A percentile compares a stretch with the other conserved stretches of the same genome.
These are phyloP conservation scores for Polyplosphaeria fusca DNA, from an alignment of 495 filamentous ascomycete species.

Conservation along the genomic window DNA sequence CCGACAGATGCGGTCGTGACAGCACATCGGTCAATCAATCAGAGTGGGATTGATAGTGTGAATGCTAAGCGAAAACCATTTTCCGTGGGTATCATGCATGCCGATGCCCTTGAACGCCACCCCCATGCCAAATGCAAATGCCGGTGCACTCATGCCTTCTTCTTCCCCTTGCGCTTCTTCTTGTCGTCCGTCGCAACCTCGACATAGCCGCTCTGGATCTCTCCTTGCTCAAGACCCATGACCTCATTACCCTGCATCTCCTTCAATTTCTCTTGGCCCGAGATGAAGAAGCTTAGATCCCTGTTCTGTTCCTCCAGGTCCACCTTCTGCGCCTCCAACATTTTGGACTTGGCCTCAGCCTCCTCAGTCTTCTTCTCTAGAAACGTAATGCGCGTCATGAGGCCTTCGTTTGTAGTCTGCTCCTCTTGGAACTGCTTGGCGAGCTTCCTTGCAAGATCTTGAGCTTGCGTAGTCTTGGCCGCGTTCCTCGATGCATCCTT, in stretches of 20 bases:
- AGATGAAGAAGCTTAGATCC: conserved; percentile 89
- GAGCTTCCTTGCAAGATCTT: conserved; percentile 69
- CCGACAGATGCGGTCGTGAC: too few species aligned
- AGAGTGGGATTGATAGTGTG: too few species aligned
- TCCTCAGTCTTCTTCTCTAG: conserved; percentile 46
- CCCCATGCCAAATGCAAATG: neutral
- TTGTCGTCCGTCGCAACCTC: conserved; percentile 47
- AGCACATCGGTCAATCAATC: too few species aligned
- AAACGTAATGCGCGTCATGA: conserved; percentile 73
- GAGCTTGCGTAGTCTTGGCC: conserved; percentile 64
- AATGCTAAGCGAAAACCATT: too few species aligned
- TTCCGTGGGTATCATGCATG: too few species aligned
- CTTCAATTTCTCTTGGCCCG: conserved; percentile 74
- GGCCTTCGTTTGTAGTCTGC: conserved; percentile 71
- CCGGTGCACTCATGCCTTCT: neutral
- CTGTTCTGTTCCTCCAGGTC: conserved; percentile 79
- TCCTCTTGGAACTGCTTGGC: conserved; percentile 82
- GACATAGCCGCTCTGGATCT: conserved; percentile 54
- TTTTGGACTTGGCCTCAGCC: conserved; percentile 50
- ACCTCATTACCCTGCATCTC: conserved; percentile 63
- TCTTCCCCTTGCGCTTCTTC: conserved; percentile 29
- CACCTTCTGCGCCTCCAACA: conserved; percentile 55
- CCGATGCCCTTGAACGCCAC: neutral
- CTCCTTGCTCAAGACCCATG: conserved; percentile 49
- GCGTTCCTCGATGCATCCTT: conserved; percentile 66